Base-by-base conservation (phyloP, 2,329 filamentous ascomycete species). In the Aspergillus tamarii region DNA sequence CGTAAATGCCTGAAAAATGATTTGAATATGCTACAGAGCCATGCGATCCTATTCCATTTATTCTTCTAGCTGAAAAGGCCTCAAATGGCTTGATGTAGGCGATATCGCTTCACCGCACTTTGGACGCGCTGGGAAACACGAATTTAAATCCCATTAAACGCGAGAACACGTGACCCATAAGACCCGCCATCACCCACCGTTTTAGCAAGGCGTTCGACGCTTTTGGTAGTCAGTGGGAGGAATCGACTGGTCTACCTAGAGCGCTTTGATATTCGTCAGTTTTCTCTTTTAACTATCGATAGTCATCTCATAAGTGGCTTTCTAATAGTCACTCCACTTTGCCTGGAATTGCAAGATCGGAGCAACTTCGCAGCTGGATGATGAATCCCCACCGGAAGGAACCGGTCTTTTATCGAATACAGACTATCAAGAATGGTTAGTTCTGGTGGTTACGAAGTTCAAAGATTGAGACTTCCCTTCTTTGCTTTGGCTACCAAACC, bases 161-260 rank as follows among this genome's bases (percentile, higher is more conserved):
- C 75, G 73, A 68, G 34, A 14, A 23, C 75, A 77, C 75, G 75
- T 77, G 75, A 76, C 21, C 21, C 10, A 4, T n/a, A n/a, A 9
- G 28, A 48, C 57, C 61, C 54, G 34, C 53, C n/a, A 55, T 23
- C 23, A 9, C 55, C 36, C 50, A 43, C 53, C n/a, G 46, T 60
- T 53, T 59, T 43, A 52, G 53, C 26, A 28, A 46, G 45, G 30
- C 39, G 62, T 60, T 65, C 45, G 48, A 60, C 26, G 46, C 60
- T 60, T 56, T 41, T 58, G 60, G 43, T 34, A 57, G 21, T 34
- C 32, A 48, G 23, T 39, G 34, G 28, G 32, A 52, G 34, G 19
- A 39, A 32, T 21, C n/a, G 21, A 36, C 39, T 50, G 39, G 36
- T 39, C 26, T 39, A 41, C 43, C 21, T 28, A 32, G 21, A 12